These are phyloP conservation scores for Hirsutella minnesotensis DNA, from an alignment of 2,329 filamentous ascomycete species.

Conservation along the genomic window DNA sequence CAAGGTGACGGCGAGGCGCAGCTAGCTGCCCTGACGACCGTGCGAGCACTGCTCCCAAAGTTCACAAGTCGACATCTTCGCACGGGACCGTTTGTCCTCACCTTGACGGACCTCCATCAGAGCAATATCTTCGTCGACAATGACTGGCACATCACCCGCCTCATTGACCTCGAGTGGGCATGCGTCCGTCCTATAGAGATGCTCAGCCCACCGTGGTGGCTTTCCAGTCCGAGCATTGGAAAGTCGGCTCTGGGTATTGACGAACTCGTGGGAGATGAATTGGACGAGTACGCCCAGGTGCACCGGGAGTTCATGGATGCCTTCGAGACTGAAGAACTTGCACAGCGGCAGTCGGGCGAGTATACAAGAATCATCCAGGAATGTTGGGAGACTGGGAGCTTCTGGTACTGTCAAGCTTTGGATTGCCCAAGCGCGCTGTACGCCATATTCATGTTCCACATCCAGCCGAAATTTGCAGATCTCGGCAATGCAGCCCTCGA, in stretches of 20 bases:
- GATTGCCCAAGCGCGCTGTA: not conserved
- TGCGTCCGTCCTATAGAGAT: constrained; percentile 17
- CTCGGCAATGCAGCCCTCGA: not conserved
- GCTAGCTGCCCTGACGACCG: constrained; percentile 15
- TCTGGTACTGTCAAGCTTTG: not conserved
- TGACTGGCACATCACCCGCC: constrained; percentile 18
- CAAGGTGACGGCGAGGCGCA: constrained; percentile 16
- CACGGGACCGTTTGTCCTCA: constrained; percentile 20
- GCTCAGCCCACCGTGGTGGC: constrained; percentile 17
- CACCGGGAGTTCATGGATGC: not conserved
- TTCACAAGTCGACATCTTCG: constrained; percentile 10
- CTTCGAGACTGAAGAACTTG: not conserved
- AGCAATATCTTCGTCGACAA: constrained; percentile 26
- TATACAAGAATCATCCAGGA: not conserved
- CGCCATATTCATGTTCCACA: not conserved
- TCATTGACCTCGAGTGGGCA: constrained; percentile 23
- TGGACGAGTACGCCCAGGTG: not conserved
- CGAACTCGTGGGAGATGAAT: not conserved
- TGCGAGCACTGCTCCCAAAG: constrained; percentile 15
- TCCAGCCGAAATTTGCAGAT: not conserved
- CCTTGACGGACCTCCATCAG: constrained; percentile 25
- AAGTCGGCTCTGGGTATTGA: not conserved
- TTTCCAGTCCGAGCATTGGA: constrained; percentile 5
- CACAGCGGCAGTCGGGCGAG: not conserved
- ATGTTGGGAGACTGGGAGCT: not conserved